phyloP scores from a whole-genome alignment of 441 rosid genomes.

The Mallotus japonicus region DNA sequence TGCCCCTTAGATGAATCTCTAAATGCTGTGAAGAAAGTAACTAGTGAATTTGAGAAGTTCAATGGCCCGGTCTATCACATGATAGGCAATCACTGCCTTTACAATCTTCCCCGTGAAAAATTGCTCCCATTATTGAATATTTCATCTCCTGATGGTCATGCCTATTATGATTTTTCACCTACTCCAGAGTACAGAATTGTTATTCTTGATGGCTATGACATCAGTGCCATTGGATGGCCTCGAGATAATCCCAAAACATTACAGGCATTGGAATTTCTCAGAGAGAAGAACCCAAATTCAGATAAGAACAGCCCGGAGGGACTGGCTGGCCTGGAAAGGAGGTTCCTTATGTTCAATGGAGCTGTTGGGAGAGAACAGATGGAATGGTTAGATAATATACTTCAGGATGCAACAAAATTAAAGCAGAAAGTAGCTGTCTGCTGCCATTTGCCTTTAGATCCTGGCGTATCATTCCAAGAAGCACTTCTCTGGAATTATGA shows the following conservation, averaged over 20 bases:
- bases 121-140: conserved; percentile 72
- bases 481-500: conserved; percentile 86
- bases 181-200: conserved; percentile 58
- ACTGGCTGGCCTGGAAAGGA: conserved; percentile 57
- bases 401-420: conserved; percentile 55
- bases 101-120: conserved; percentile 75
- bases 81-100: conserved; percentile 94
- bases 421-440: conserved; percentile 75
- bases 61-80: conserved; percentile 66
- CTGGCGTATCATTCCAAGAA: conserved; percentile 44
- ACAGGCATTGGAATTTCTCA: conserved; percentile 65
- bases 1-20: conserved; percentile 72
- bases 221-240: conserved; percentile 90
- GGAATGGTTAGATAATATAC: conserved; percentile 69
- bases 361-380: conserved; percentile 81
- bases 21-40: conserved; percentile 47
- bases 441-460: conserved; percentile 77
- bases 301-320: conserved; percentile 85
- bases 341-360: conserved; percentile 89
- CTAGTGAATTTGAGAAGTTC: conserved; percentile 55
- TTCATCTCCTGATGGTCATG: conserved; percentile 42
- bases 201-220: conserved; percentile 80
- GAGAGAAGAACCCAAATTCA: conserved; percentile 64
- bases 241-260: conserved; percentile 61
- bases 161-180: conserved; percentile 94